These are phyloP conservation scores for Lentinula sp. DNA, from an alignment of 768 basidiomycete genomes.

Conservation along the genomic window DNA sequence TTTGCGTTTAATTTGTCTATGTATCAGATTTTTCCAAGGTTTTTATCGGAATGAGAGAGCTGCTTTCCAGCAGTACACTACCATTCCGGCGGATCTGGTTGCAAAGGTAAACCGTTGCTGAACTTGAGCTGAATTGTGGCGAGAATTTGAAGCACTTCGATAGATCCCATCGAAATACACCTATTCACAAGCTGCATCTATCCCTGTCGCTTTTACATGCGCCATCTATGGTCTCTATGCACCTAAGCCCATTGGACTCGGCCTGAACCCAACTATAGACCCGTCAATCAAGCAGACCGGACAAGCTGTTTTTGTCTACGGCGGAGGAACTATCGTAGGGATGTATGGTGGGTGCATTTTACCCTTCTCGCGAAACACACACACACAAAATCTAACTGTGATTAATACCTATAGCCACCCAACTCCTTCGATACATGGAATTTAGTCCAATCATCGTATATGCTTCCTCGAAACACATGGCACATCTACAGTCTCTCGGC, in stretches of 20 bases:
- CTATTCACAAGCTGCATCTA: constrained; percentile 18
- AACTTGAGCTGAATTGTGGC: too few relatives aligned
- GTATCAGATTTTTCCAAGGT: constrained; percentile 10
- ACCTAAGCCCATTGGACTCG: constrained; percentile 26
- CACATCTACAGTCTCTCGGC: constrained; percentile 19
- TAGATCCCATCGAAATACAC: constrained; percentile 16
- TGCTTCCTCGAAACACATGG: constrained; percentile 17
- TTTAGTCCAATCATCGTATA: constrained; percentile 23
- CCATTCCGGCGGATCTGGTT: constrained; percentile 13
- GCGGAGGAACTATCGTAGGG: constrained; percentile 43
- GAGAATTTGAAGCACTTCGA: too few relatives aligned
- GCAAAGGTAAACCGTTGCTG: constrained; percentile 7
- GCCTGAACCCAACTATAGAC: constrained; percentile 32
- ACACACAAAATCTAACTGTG: not conserved
- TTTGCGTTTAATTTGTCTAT: too few relatives aligned
- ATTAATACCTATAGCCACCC: constrained; percentile 11
- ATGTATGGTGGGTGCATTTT: constrained; percentile 30
- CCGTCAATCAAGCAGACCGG: constrained; percentile 33
- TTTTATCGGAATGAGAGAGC: constrained; percentile 6
- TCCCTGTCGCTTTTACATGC: constrained; percentile 19
- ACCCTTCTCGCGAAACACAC: not conserved
- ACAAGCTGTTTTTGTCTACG: constrained; percentile 39
- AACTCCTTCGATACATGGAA: constrained; percentile 20
- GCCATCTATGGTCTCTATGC: constrained; percentile 20
- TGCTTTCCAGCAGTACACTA: constrained; percentile 17